These are phyloP conservation scores for Salmacisia buchloeana DNA, from an alignment of 1,284 basidiomycete genomes.

Conservation along the genomic window DNA sequence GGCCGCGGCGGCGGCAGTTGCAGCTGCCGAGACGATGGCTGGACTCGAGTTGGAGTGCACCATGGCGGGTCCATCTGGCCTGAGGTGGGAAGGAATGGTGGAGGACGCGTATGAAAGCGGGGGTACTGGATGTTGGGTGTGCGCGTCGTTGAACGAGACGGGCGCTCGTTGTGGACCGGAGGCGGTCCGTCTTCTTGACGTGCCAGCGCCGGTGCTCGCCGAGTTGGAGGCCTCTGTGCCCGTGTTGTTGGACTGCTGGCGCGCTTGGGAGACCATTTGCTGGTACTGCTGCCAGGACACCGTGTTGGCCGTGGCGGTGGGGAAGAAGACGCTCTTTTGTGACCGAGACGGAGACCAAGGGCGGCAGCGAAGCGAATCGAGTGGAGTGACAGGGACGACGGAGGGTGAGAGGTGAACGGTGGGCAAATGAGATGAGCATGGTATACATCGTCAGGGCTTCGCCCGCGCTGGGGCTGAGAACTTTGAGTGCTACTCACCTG, in stretches of 20 bases:
- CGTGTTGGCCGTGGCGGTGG: not conserved
- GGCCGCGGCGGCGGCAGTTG: conserved; percentile 22
- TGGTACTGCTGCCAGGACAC: conserved; percentile 41
- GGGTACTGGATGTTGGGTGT: not conserved
- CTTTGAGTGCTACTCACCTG: too few species aligned
- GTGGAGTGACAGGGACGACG: not conserved
- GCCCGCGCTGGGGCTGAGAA: not conserved
- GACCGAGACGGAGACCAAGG: not conserved
- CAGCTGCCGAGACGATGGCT: too few species aligned
- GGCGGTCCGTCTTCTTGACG: conserved; percentile 29
- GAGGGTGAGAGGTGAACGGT: not conserved
- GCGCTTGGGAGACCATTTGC: conserved; percentile 35
- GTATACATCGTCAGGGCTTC: not conserved
- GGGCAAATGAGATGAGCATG: not conserved
- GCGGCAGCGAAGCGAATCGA: not conserved
- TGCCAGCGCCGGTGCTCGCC: conserved; percentile 16
- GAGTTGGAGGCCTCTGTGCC: conserved; percentile 15
- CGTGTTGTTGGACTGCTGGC: conserved; percentile 23
- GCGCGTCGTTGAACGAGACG: not conserved
- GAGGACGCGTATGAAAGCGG: conserved; percentile 1
- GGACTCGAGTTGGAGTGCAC: conserved; percentile 14
- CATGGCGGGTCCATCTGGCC: not conserved
- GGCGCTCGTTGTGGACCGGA: conserved; percentile 34
- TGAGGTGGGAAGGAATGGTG: not conserved
- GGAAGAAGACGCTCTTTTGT: conserved; percentile 2